phyloP scores from a whole-genome alignment of 352 stramenopile species.

The Globisporangium cylindrosporum region DNA sequence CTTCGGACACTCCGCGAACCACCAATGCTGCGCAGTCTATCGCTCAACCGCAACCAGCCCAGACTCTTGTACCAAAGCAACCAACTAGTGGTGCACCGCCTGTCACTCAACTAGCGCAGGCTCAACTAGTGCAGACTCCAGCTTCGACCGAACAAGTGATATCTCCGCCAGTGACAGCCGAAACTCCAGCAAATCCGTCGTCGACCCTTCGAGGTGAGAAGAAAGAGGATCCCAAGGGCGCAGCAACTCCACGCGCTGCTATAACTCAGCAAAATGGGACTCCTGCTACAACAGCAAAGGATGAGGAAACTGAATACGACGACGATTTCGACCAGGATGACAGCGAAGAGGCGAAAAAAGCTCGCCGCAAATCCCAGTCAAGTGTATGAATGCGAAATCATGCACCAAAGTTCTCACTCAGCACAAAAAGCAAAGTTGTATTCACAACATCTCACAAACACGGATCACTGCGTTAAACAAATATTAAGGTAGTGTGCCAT shows the following conservation, averaged over 20 bases:
- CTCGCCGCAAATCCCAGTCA: slow-evolving; percentile 14
- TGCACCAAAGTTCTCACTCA: not conserved
- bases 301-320: slow-evolving; percentile 41
- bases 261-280: not conserved
- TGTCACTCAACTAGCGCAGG: not conserved
- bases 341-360: slow-evolving; percentile 17
- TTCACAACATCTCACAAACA: not conserved
- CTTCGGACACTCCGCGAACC: not conserved
- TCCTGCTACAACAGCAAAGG: slow-evolving; percentile 7
- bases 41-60: not conserved
- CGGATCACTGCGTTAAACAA: not conserved
- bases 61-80: not conserved
- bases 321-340: slow-evolving; percentile 33
- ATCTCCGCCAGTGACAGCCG: not conserved
- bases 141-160: not conserved
- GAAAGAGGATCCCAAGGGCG: not conserved
- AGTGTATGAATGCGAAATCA: not conserved
- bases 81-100: not conserved
- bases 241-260: not conserved
- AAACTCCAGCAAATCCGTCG: not conserved
- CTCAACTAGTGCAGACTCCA: not conserved
- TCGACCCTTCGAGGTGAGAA: not conserved
- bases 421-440: not conserved
- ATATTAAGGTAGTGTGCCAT: slow-evolving; percentile 1
- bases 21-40: not conserved